Base-by-base conservation (phyloP, 2,329 filamentous ascomycete genomes). In the Botrytis fragariae region DNA sequence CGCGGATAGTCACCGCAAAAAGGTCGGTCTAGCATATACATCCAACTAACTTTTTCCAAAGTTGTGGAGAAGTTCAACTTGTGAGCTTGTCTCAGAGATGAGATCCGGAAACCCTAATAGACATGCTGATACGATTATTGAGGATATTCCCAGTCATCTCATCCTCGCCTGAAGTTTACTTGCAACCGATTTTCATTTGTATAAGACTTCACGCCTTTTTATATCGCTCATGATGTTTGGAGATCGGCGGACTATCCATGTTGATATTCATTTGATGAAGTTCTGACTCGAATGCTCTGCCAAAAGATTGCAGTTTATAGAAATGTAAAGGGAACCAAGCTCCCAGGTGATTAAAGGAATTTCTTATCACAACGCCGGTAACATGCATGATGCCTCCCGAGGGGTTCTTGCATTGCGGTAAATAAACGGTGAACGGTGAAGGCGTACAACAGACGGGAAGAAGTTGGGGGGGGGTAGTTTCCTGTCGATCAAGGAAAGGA, bases 371-470 rank as follows among this genome's bases (percentile, higher is more conserved):
- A 39, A 65, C 61, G 61, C n/a, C 61, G 48, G 70, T 54, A 45
- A 25, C n/a, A 42, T 59, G 61, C 48, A 72, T 54, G 64, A 51
- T 68, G 37, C 70, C 32, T 57, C 37, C 51, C 61, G 70, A 72
- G 29, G 61, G 70, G 48, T 59, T 67, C 48, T 12, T 72, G 61
- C 70, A 48, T 29, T 25, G 35, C 48, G 37, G 48, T 22, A 69
- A 44, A 44, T 57, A 32, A 42, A 42, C 37, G 48, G 48, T 32
- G 29, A 67, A 37, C 37, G 48, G 35, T 42, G 22, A 67, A 25
- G 44, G 16, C 39, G 59, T 25, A 42, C 51, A 29, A 18, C 22
- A 16, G 48, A 64, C 45, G 42, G 45, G 32, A 64, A 71, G n/a
- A 25, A 20, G 14, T 64, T 45, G 44, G n/a, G 35, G n/a, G 35